These are phyloP conservation scores for Chenopodium quinoa DNA, from an alignment of 148 eudicot genomes.

Conservation along the genomic window DNA sequence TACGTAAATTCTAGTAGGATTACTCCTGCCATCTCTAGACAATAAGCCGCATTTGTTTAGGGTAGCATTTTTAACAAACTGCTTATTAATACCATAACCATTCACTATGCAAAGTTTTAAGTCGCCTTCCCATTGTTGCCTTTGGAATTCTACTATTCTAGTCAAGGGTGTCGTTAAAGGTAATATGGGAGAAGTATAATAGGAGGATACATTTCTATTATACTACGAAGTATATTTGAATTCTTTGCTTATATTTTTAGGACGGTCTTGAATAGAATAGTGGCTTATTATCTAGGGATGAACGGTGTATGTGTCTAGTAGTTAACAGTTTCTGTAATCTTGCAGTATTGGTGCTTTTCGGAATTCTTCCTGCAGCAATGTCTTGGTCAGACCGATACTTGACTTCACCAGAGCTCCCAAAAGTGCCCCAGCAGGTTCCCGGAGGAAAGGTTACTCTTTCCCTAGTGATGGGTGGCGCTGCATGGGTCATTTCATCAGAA, in stretches of 20 bases:
- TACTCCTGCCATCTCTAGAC: neutral
- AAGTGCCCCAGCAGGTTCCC: constrained; percentile 59
- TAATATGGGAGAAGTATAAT: neutral
- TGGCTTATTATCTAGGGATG: neutral
- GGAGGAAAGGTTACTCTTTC: constrained; percentile 84
- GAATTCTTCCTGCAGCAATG: constrained; percentile 91
- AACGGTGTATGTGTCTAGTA: neutral
- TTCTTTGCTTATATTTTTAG: neutral
- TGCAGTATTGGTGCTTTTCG: constrained; percentile 86
- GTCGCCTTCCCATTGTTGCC: neutral
- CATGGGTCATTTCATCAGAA: constrained; percentile 60
- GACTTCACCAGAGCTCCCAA: constrained; percentile 36
- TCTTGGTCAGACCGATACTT: constrained; percentile 83
- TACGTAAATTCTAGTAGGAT: neutral
- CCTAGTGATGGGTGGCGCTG: constrained; percentile 65
- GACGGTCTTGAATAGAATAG: neutral
- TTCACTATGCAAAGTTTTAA: neutral
- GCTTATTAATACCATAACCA: neutral
- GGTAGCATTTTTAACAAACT: neutral
- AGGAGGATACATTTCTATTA: too few relatives aligned
- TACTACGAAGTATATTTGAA: too few relatives aligned
- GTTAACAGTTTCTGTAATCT: neutral
- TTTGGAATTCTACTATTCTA: neutral
- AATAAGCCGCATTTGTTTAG: too few relatives aligned
- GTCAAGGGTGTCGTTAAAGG: neutral